Base-by-base conservation (phyloP, 1,284 basidiomycete genomes). In the Leccinum fallax region DNA sequence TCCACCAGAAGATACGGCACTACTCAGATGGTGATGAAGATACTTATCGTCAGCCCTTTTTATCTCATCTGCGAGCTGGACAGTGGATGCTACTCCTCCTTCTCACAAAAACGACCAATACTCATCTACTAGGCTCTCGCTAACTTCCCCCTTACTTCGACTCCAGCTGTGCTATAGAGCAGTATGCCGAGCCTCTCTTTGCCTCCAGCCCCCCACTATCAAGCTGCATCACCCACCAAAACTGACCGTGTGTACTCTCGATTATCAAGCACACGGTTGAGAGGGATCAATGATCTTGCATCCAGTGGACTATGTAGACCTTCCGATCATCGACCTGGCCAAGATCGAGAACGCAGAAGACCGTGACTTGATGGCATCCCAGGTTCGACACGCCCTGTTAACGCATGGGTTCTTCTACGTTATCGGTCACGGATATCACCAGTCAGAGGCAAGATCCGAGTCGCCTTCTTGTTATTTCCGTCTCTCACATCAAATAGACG, bases 261-360 rank as follows among this genome's bases (percentile, higher is more conserved):
- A 21, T 46, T 3, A 46, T 46, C 43, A 46, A 46, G 3, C 43
- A 21, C 19, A 11, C n/a, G 11, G 1, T 13, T 10, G 10, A 21
- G 19, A 19, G 19, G 19, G 10, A 58, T 34, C 11, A 0, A 34
- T n/a, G 38, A 46, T 19, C 16, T 28, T 32, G 43, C 13, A 46
- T 52, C 15, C 43, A 89, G 87, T 88, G 73, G 83, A 88, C 51
- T 90, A 85, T 78, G 90, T 86, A 1, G 82, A 89, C 51, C 79
- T 92, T 19, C 80, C 85, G 13, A 79, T 84, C 57, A 82, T 92
- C 60, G 89, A 92, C 69, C 73, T 92, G 13, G 77, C 85, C 32
- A 81, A 81, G 60, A 79, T 79, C n/a, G 65, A 69, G 15, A 85
- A 46, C 10, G 19, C 43, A 9, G 43, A 19, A 46, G 43, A 80